These are phyloP conservation scores for Daedalea quercina DNA, from an alignment of 768 basidiomycete species.

Conservation along the genomic window DNA sequence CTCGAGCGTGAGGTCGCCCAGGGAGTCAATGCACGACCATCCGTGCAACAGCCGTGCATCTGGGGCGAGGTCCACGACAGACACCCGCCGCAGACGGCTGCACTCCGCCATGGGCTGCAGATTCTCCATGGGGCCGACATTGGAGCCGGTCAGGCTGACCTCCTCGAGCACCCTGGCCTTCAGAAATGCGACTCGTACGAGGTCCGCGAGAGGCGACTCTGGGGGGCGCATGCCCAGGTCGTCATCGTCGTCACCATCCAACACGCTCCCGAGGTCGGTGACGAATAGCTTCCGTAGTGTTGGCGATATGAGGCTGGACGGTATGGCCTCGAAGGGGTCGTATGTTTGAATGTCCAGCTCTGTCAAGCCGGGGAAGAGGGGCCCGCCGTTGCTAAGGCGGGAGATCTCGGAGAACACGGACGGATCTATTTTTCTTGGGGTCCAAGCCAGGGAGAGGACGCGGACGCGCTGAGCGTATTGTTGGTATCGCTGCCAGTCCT, in stretches of 20 bases:
- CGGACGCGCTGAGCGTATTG: background rate
- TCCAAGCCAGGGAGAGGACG: background rate
- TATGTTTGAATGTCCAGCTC: background rate
- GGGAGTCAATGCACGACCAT: background rate
- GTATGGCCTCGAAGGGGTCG: background rate
- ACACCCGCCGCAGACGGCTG: background rate
- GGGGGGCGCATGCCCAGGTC: background rate
- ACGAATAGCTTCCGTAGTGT: background rate
- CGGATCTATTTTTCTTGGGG: background rate
- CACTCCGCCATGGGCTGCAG: background rate
- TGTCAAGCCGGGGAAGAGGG: background rate
- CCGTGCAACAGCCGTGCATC: background rate
- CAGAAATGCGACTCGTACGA: background rate
- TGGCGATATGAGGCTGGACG: background rate
- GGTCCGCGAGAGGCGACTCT: background rate
- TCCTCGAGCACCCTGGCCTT: background rate
- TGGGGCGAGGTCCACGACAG: background rate
- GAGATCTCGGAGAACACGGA: background rate
- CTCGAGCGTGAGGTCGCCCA: background rate
- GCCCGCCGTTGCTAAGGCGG: background rate
- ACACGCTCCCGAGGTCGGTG: too few relatives aligned
- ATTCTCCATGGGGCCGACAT: background rate
- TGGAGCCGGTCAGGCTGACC: background rate
- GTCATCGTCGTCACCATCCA: background rate
- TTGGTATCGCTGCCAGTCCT: background rate